A percentile compares a stretch with the other conserved stretches of the same genome.
Conservation (phyloP, 306 rosid genomes). For the Quercus rubra region DNA sequence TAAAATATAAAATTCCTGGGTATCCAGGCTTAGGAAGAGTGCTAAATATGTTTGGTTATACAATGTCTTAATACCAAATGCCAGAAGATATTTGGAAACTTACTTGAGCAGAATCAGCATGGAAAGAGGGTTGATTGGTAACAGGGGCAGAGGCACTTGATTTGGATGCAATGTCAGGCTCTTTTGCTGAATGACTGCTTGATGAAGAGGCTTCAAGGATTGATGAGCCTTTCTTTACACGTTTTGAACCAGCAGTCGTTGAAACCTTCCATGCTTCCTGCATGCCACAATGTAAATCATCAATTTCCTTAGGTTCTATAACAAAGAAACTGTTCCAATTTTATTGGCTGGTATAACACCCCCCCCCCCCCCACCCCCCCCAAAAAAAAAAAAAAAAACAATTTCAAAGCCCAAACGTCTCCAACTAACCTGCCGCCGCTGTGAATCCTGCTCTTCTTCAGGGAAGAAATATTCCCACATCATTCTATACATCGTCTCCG, state of each 20-base stretch:
- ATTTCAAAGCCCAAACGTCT: constrained; percentile 18
- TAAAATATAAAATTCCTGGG: not conserved
- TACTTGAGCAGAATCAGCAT: constrained; percentile 61
- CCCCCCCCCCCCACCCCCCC: too few relatives aligned
- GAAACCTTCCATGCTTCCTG: constrained; percentile 99
- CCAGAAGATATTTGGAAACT: constrained; percentile 34
- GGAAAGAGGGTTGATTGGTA: constrained; percentile 49
- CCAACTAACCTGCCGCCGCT: constrained; percentile 83
- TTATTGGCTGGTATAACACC: constrained; percentile 1
- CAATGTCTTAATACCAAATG: constrained; percentile 21
- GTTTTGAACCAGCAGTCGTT: constrained; percentile 90
- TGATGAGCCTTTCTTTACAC: constrained; percentile 73
- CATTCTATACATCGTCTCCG: constrained; percentile 95
- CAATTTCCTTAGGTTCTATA: constrained; percentile 11
- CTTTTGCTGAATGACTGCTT: constrained; percentile 60
- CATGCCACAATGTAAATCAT: constrained; percentile 18
- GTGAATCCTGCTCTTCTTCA: constrained; percentile 98
- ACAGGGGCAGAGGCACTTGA: constrained; percentile 46
- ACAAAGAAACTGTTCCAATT: constrained; percentile 6
- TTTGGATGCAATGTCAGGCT: constrained; percentile 59
- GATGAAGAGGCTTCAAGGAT: constrained; percentile 59
- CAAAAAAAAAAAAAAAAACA: not conserved
- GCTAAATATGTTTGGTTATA: not conserved
- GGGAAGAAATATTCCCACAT: constrained; percentile 98
- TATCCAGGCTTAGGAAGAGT: constrained; percentile 14